Evolutionary conservation across 257 asterid genomes (phyloP), one percentile per base, ranked within the genome.

Genomic region (Misopates orontium): DNA sequence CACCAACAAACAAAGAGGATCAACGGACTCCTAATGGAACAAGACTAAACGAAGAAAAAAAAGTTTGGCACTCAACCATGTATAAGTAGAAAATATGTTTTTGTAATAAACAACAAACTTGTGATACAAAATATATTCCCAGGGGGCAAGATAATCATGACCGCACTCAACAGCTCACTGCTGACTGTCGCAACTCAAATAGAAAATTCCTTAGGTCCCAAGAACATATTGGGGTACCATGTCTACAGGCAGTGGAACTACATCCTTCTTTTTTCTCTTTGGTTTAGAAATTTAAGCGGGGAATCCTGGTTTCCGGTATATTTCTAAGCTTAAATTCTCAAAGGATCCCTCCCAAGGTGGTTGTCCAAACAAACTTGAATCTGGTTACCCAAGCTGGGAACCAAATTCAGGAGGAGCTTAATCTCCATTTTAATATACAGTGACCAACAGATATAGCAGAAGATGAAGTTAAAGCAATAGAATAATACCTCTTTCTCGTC

Each of bases 401-500:
- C 42, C 42, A 36, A 36, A 36, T 9, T 3, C 42, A 3, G 10
- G 1, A 36, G 42, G 31, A 64, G 49, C 61, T 65, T 69, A 3
- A 28, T 7, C 53, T 61, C 50, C 66, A 48, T 42, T 65, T 20
- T 44, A 52, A 22, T 32, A 67, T 50, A 62, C 32, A 56, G 25
- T 44, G 19, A 54, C 64, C 59, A 55, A 49, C 49, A 52, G 65
- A 73, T 57, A 14, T 61, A 66, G 66, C 24, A 17, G 10, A 21
- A 22, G 49, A 68, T 20, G 14, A 71, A 50, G 47, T 10, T 44
- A 31, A 72, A 24, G 68, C 49, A 73, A 55, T 31, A 57, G 67
- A 45, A 66, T 13, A 25, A 52, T 83, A 94, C 99, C 99, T 80
- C 99, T 86, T 88, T 94, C 99, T 57, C 91, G 94, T 44, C 90